Percentiles rank a stretch among this genome's conserved stretches.
Evolutionary conservation across 305 asterid species (phyloP).

Genomic region (Nicotiana rustica): DNA sequence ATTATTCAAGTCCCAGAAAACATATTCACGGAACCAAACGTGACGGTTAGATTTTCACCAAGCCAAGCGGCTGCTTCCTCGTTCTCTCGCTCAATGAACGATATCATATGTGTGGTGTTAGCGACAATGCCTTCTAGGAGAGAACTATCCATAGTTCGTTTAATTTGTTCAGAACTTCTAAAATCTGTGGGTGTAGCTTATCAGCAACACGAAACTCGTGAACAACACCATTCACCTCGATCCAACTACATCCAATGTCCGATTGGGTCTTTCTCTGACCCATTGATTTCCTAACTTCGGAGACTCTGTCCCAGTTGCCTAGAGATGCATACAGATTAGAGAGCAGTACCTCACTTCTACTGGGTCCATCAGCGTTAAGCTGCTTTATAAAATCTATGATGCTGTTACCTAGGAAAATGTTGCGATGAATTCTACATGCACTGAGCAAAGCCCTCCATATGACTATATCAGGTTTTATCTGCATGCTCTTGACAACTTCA

Average conservation of each 20-base stretch:
- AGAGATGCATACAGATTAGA: constrained; percentile 80
- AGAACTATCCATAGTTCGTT: constrained; percentile 53
- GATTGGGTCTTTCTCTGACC: constrained; percentile 48
- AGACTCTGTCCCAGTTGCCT: constrained; percentile 76
- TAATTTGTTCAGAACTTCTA: constrained; percentile 55
- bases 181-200: constrained; percentile 59
- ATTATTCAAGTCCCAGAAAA: constrained; percentile 44
- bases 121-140: constrained; percentile 57
- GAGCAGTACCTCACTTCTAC: constrained; percentile 64
- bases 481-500: constrained; percentile 65
- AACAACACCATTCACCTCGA: constrained; percentile 62
- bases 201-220: constrained; percentile 82
- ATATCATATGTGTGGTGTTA: constrained; percentile 58
- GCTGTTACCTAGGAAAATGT: constrained; percentile 60
- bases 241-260: constrained; percentile 81
- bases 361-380: constrained; percentile 45
- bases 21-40: constrained; percentile 61
- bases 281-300: constrained; percentile 52
- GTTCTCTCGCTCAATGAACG: constrained; percentile 68
- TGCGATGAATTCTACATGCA: constrained; percentile 76
- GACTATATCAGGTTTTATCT: constrained; percentile 61
- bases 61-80: constrained; percentile 64
- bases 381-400: constrained; percentile 54
- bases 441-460: constrained; percentile 86
- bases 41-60: constrained; percentile 72